Percentiles rank a stretch among this genome's conserved stretches.
These are phyloP conservation scores for Psilocybe subaeruginosa DNA, from an alignment of 768 basidiomycete species.

Conservation along the genomic window DNA sequence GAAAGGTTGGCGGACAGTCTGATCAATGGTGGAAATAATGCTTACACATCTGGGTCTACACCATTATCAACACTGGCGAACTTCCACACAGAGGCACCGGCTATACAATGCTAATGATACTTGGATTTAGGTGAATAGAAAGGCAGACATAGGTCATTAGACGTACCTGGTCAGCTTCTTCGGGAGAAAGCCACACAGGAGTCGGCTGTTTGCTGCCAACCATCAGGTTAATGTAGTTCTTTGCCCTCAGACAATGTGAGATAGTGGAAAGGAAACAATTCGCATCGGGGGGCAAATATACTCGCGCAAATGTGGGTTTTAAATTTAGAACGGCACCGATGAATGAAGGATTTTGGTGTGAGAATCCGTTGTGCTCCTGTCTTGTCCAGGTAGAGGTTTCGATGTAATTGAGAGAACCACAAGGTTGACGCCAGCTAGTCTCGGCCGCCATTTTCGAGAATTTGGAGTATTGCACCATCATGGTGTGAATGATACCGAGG, in stretches of 20 bases:
- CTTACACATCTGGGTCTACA: conserved; percentile 70
- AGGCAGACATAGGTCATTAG: conserved; percentile 22
- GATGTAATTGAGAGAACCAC: conserved; percentile 81
- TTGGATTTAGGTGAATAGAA: neutral
- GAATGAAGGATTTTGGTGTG: conserved; percentile 85
- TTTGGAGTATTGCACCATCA: conserved; percentile 90
- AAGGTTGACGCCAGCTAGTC: conserved; percentile 71
- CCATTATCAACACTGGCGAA: conserved; percentile 79
- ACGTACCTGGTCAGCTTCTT: conserved; percentile 60
- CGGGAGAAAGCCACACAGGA: conserved; percentile 75
- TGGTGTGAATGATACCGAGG: conserved; percentile 86
- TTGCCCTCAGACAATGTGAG: conserved; percentile 80
- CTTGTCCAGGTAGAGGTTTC: conserved; percentile 88
- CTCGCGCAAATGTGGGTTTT: conserved; percentile 70
- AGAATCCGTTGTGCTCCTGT: conserved; percentile 90
- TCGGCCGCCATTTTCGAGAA: conserved; percentile 83
- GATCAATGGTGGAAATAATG: neutral
- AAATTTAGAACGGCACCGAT: conserved; percentile 86
- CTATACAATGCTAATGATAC: conserved; percentile 68
- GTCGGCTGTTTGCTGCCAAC: conserved; percentile 88
- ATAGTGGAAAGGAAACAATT: conserved; percentile 86
- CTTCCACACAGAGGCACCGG: conserved; percentile 87
- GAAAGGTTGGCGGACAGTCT: conserved; percentile 24
- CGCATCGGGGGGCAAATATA: conserved; percentile 89
- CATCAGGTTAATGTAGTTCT: conserved; percentile 87